Evolutionary conservation across 2,329 filamentous ascomycete genomes (phyloP).

Genomic region (Fusarium odoratissimum): DNA sequence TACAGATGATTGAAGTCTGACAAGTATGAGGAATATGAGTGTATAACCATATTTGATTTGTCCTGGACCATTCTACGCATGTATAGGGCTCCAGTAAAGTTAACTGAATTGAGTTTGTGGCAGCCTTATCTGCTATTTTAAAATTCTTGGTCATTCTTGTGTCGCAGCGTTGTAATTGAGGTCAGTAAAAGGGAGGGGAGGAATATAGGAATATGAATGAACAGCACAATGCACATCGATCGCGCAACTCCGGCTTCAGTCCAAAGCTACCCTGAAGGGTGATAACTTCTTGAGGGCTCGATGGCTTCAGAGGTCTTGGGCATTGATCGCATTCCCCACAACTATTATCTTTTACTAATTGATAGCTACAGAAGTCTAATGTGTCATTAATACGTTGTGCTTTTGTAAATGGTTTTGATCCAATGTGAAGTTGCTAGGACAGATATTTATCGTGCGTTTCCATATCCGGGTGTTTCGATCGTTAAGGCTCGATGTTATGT

Average conservation of each 20-base stretch:
- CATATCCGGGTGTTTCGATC: neutral
- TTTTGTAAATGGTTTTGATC: rapidly evolving
- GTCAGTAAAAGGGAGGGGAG: neutral
- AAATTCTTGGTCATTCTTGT: neutral
- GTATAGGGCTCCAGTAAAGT: no score
- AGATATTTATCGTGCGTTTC: neutral
- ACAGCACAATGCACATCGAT: neutral
- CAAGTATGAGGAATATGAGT: neutral
- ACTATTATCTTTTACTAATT: neutral
- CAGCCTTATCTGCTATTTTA: neutral
- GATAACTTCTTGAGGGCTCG: neutral
- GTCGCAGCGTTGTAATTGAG: neutral
- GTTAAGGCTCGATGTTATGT: neutral
- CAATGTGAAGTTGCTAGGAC: neutral
- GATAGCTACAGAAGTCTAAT: neutral
- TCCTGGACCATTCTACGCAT: neutral
- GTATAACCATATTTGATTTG: neutral
- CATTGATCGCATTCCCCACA: neutral
- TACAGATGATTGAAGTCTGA: neutral
- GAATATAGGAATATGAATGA: neutral
- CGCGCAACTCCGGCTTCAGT: neutral
- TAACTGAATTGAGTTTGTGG: neutral
- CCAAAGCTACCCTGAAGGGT: neutral
- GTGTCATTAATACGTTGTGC: neutral
- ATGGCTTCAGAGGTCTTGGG: neutral